Conservation (phyloP, 805 yeast species). For the Ogataea salicorniae region DNA sequence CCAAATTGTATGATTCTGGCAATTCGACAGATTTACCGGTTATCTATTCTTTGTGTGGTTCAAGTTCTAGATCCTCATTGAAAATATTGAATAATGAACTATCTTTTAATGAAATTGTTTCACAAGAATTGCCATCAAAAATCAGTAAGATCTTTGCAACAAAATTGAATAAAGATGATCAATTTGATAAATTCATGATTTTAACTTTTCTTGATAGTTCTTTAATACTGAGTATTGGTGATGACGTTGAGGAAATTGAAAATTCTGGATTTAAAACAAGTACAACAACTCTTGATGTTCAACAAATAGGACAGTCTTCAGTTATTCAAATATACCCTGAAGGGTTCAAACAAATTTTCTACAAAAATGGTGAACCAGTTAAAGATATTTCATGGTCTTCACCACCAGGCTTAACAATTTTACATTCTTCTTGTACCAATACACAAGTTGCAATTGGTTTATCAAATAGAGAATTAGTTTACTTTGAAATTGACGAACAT, state of each 20-base stretch:
- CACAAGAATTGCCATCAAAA: slow-evolving; percentile 67
- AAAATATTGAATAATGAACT: slow-evolving; percentile 53
- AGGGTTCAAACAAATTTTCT: slow-evolving; percentile 59
- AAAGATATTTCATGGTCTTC: slow-evolving; percentile 66
- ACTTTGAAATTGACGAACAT: slow-evolving; percentile 70
- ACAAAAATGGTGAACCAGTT: slow-evolving; percentile 25
- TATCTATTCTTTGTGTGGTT: slow-evolving; percentile 39
- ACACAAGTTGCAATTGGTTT: slow-evolving; percentile 68
- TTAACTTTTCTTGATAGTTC: slow-evolving; percentile 64
- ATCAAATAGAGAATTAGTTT: slow-evolving; percentile 69
- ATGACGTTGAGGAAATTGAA: slow-evolving; percentile 68
- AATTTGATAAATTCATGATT: slow-evolving; percentile 58
- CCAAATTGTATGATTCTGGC: slow-evolving; percentile 32
- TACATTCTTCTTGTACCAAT: slow-evolving; percentile 55
- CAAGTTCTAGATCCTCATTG: slow-evolving; percentile 40
- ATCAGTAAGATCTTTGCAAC: slow-evolving; percentile 66
- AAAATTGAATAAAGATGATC: slow-evolving; percentile 38
- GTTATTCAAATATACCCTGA: slow-evolving; percentile 67
- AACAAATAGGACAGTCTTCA: slow-evolving; percentile 58
- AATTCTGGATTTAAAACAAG: slow-evolving; percentile 50
- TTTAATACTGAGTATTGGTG: slow-evolving; percentile 71
- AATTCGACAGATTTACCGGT: slow-evolving; percentile 35
- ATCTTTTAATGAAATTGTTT: slow-evolving; percentile 55
- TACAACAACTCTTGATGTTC: slow-evolving; percentile 61
- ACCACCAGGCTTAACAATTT: slow-evolving; percentile 67